phyloP scores from a whole-genome alignment of 2,329 filamentous ascomycete species.

The Ustilaginoidea virens region DNA sequence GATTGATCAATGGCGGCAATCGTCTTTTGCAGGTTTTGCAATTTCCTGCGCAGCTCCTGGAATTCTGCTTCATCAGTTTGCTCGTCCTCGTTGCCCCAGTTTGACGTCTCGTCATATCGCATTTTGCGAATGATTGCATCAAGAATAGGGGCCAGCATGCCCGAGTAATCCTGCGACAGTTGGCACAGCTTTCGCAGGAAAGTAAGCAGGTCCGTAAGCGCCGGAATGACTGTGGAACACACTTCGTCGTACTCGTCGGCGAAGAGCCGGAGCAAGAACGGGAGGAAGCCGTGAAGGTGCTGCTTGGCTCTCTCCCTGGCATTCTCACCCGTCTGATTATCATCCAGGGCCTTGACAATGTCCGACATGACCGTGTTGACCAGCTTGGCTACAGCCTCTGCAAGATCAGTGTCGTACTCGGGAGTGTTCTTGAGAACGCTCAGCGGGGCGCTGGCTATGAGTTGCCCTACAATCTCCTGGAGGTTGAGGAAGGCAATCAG shows the following conservation, averaged over 20 bases:
- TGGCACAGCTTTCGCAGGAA: slow-evolving; percentile 71
- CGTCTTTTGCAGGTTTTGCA: slow-evolving; percentile 84
- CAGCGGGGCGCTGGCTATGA: slow-evolving; percentile 70
- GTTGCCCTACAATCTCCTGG: slow-evolving; percentile 67
- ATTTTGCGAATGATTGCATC: slow-evolving; percentile 91
- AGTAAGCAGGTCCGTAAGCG: slow-evolving; percentile 79
- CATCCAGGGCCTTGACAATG: slow-evolving; percentile 74
- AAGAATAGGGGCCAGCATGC: slow-evolving; percentile 74
- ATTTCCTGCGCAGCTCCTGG: slow-evolving; percentile 76
- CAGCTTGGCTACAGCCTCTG: slow-evolving; percentile 86
- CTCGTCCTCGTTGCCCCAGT: slow-evolving; percentile 87
- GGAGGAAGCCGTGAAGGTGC: slow-evolving; percentile 69
- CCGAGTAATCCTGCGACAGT: slow-evolving; percentile 59
- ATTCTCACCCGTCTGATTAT: slow-evolving; percentile 40
- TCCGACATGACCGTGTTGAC: slow-evolving; percentile 83
- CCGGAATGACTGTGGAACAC: slow-evolving; percentile 88
- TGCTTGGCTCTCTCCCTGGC: slow-evolving; percentile 63
- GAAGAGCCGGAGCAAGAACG: slow-evolving; percentile 83
- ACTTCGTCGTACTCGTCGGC: slow-evolving; percentile 97
- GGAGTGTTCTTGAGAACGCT: slow-evolving; percentile 65
- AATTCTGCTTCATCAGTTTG: slow-evolving; percentile 97
- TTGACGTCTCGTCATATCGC: slow-evolving; percentile 90
- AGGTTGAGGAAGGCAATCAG: slow-evolving; percentile 87
- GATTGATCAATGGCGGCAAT: slow-evolving; percentile 78
- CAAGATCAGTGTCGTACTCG: slow-evolving; percentile 88